Percentiles rank a stretch among this genome's conserved stretches.
phyloP scores from a whole-genome alignment of 1,284 basidiomycete species.

The Cutaneotrichosporon daszewskae region DNA sequence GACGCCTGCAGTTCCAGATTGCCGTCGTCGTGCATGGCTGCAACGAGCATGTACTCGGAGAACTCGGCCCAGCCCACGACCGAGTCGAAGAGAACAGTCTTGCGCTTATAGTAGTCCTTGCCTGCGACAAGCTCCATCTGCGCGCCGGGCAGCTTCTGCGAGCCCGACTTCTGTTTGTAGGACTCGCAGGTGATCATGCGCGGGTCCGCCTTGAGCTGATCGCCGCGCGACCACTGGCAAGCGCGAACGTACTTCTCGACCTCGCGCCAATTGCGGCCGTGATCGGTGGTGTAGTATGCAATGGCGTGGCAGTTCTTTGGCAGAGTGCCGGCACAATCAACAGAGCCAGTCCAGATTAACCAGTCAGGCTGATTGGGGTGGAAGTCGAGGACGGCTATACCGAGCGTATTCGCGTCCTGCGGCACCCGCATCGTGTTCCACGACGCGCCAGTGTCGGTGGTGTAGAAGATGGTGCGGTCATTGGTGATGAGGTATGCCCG shows the following conservation, averaged over 20 bases:
- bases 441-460: conserved; percentile 68
- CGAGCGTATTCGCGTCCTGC: conserved; percentile 70
- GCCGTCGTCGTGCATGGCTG: conserved; percentile 59
- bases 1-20: conserved; percentile 83
- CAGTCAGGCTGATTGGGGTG: conserved; percentile 74
- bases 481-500: conserved; percentile 86
- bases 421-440: conserved; percentile 66
- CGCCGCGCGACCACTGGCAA: conserved; percentile 86
- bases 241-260: conserved; percentile 83
- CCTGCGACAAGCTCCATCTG: conserved; percentile 77
- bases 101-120: conserved; percentile 64
- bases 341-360: conserved; percentile 83
- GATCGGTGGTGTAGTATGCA: conserved; percentile 66
- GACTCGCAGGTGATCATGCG: conserved; percentile 89
- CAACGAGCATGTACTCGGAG: conserved; percentile 89
- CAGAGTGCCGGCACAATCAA: conserved; percentile 55
- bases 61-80: conserved; percentile 96
- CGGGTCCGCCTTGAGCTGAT: conserved; percentile 69
- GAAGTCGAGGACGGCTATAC: conserved; percentile 73
- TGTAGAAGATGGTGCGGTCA: conserved; percentile 63
- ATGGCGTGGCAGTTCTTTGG: conserved; percentile 59
- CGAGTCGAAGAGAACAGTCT: conserved; percentile 71
- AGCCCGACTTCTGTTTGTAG: conserved; percentile 74
- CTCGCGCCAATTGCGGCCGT: conserved; percentile 70
- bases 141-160: conserved; percentile 61